phyloP scores from a whole-genome alignment of 2,329 filamentous ascomycete species.

The Apiospora aurea region DNA sequence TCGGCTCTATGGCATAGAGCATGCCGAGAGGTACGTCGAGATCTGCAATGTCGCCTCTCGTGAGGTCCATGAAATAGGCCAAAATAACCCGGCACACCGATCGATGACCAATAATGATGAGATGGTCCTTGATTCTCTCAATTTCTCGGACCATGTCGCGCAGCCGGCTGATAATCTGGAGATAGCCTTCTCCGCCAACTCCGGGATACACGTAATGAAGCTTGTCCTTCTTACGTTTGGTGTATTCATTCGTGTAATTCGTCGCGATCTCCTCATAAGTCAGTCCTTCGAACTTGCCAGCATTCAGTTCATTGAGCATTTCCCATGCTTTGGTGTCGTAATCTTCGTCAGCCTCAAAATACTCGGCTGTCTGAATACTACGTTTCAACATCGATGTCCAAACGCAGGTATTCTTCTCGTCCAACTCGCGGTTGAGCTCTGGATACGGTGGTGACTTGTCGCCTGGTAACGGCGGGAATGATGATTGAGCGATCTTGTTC shows the following conservation, averaged over 20 bases:
- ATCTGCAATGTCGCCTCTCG: slow-evolving; percentile 89
- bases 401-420: slow-evolving; percentile 92
- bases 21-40: slow-evolving; percentile 93
- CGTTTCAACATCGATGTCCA: slow-evolving; percentile 98
- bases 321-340: slow-evolving; percentile 98
- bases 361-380: slow-evolving; percentile 84
- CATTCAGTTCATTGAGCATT: slow-evolving; percentile 96
- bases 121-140: slow-evolving; percentile 95
- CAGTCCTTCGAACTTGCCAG: slow-evolving; percentile 91
- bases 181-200: slow-evolving; percentile 92
- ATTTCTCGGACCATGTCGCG: slow-evolving; percentile 96
- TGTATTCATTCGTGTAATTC: slow-evolving; percentile 82
- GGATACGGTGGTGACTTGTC: slow-evolving; percentile 96
- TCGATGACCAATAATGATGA: slow-evolving; percentile 90
- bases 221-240: slow-evolving; percentile 82
- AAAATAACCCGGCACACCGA: slow-evolving; percentile 91
- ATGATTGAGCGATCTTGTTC: slow-evolving; percentile 75
- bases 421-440: slow-evolving; percentile 73
- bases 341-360: slow-evolving; percentile 89
- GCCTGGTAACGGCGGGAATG: slow-evolving; percentile 88
- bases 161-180: slow-evolving; percentile 95
- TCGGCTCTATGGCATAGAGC: slow-evolving; percentile 93
- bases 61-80: slow-evolving; percentile 95
- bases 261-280: slow-evolving; percentile 89
- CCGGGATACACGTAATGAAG: slow-evolving; percentile 96